Percentiles rank a stretch among this genome's conserved stretches.
phyloP scores from a whole-genome alignment of 306 rosid genomes.

The Lupinus albus region DNA sequence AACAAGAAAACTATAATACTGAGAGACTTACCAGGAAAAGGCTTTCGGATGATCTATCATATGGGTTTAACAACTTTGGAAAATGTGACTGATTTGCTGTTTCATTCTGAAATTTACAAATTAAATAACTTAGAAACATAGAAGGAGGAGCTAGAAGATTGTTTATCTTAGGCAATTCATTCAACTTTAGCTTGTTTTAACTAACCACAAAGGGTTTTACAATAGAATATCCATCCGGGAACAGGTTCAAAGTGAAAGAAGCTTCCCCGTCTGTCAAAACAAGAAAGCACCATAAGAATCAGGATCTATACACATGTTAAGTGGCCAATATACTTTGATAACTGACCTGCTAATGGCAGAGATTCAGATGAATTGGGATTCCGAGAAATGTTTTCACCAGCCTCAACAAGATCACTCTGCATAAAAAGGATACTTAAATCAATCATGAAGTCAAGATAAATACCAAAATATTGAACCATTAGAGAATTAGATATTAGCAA shows the following conservation, averaged over 20 bases:
- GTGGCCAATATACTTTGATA: conserved; percentile 14
- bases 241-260: conserved; percentile 80
- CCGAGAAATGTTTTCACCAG: conserved; percentile 48
- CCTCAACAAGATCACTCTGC: conserved; percentile 58
- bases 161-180: conserved; percentile 21
- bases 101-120: conserved; percentile 65
- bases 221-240: conserved; percentile 84
- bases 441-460: conserved; percentile 33
- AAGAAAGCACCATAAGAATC: conserved; percentile 32
- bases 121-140: conserved; percentile 28
- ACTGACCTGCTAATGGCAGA: conserved; percentile 52
- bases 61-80: conserved; percentile 82
- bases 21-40: conserved; percentile 73
- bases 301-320: conserved; percentile 34
- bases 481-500: too few species aligned
- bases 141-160: conserved; percentile 25
- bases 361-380: conserved; percentile 50
- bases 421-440: conserved; percentile 33
- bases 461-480: conserved; percentile 22
- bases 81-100: conserved; percentile 53
- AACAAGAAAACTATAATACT: conserved; percentile 20
- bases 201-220: conserved; percentile 88
- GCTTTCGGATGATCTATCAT: conserved; percentile 86
- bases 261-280: conserved; percentile 70
- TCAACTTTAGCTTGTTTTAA: conserved; percentile 29